Conservation (phyloP, 2,329 filamentous ascomycete species). For the Stagonosporopsis vannaccii region DNA sequence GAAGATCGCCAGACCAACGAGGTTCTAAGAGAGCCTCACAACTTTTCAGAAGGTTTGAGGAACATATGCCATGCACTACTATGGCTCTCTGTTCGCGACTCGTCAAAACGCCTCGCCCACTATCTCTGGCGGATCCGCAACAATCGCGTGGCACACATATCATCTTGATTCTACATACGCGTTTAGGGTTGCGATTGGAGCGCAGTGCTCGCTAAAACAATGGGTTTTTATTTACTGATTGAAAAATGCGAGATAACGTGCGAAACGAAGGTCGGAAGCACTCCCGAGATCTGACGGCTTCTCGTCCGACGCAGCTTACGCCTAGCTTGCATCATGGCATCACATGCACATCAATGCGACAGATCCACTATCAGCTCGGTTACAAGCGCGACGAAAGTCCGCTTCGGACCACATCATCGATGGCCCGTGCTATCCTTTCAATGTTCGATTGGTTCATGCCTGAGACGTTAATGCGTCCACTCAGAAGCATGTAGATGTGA, state of each 20-base stretch:
- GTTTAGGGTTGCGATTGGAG: background rate
- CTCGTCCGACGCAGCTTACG: constrained; percentile 4
- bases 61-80: background rate
- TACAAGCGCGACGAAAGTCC: constrained; percentile 1
- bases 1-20: background rate
- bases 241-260: background rate
- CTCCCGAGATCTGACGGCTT: constrained; percentile 4
- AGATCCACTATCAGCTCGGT: background rate
- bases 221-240: constrained; percentile 9
- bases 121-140: background rate
- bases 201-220: background rate
- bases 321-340: constrained; percentile 5
- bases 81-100: background rate
- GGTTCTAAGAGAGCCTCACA: background rate
- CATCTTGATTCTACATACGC: background rate
- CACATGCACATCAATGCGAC: background rate
- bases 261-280: background rate
- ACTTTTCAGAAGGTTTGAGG: constrained; percentile 1
- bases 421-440: constrained; percentile 25
- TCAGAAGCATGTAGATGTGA: constrained; percentile 34
- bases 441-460: constrained; percentile 31
- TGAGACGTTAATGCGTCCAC: constrained; percentile 36
- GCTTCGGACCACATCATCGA: constrained; percentile 24
- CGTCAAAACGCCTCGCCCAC: background rate
- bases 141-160: background rate